Percentiles rank a stretch among this genome's conserved stretches.
Evolutionary conservation across 169 alveolate species (phyloP).

Genomic region (Nephromyces sp.): DNA sequence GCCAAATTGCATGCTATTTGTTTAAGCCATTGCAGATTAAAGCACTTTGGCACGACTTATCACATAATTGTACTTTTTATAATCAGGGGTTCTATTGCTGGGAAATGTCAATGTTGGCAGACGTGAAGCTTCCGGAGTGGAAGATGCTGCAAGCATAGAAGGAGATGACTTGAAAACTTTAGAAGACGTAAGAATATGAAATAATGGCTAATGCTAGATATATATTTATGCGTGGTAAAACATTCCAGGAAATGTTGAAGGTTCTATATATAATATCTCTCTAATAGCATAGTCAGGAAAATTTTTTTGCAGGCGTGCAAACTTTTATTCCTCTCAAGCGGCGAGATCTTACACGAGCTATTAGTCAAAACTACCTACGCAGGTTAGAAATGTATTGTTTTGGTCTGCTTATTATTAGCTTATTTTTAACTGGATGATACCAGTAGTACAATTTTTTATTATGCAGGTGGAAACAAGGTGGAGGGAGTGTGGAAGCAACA

Average conservation of each 20-base stretch:
- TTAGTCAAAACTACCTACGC: conserved; percentile 62
- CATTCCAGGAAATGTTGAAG: too few relatives aligned
- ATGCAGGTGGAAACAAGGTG: conserved; percentile 62
- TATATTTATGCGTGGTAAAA: too few relatives aligned
- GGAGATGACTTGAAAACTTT: conserved; percentile 42
- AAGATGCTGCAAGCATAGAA: conserved; percentile 68
- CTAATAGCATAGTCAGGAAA: conserved; percentile 32
- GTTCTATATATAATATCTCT: too few relatives aligned
- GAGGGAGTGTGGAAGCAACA: conserved; percentile 69
- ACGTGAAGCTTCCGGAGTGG: conserved; percentile 58
- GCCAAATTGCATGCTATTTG: too few relatives aligned
- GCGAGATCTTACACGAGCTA: conserved; percentile 52
- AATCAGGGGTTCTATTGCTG: conserved; percentile 77
- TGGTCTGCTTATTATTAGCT: not conserved
- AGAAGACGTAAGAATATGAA: conserved; percentile 53
- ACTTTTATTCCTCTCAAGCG: conserved; percentile 57
- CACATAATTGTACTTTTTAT: too few relatives aligned
- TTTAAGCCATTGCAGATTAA: too few relatives aligned
- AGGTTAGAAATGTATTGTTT: conserved; percentile 15
- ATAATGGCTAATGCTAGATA: conserved; percentile 44
- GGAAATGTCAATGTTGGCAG: conserved; percentile 88
- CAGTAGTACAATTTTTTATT: not conserved
- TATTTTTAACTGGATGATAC: not conserved
- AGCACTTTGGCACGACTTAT: too few relatives aligned
- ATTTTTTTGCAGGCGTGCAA: conserved; percentile 61